A percentile compares a stretch with the other conserved stretches of the same genome.
Evolutionary conservation across 129 eudicot genomes (phyloP).

Genomic region (Pittosporum tobira): DNA sequence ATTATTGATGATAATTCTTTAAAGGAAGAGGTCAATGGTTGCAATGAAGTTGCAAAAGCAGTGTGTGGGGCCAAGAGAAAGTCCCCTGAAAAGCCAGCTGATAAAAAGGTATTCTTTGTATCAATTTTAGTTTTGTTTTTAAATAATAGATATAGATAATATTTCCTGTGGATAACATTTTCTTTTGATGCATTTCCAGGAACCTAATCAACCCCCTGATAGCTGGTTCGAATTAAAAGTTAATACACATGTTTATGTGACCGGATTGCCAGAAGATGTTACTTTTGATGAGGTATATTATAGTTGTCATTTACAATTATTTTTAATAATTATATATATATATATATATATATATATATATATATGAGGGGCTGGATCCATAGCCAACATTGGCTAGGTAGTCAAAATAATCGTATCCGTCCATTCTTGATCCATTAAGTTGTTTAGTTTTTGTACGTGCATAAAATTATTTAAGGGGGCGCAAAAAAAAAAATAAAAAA

Average conservation of each 20-base stretch:
- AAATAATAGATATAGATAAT: no score
- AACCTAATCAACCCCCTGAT: conserved; percentile 92
- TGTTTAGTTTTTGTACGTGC: no score
- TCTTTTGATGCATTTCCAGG: conserved; percentile 25
- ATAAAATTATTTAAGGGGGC: no score
- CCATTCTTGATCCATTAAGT: no score
- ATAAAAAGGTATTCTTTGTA: conserved; percentile 44
- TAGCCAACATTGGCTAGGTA: no score
- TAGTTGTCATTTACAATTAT: conserved; percentile 7
- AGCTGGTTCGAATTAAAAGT: conserved; percentile 95
- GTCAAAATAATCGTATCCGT: no score
- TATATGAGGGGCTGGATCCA: no score
- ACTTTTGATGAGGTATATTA: conserved; percentile 81
- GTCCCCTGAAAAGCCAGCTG: conserved; percentile 52
- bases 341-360: no score
- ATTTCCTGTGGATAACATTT: not conserved
- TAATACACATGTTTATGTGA: conserved; percentile 88
- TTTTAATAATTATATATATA: no score
- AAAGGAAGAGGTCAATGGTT: conserved; percentile 30
- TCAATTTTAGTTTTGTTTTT: no score
- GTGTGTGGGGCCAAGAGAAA: conserved; percentile 54
- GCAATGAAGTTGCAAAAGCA: conserved; percentile 26
- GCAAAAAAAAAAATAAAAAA: no score
- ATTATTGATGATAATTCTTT: no score
- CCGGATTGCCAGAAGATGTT: conserved; percentile 93